These are phyloP conservation scores for Akebia trifoliata DNA, from an alignment of 164 flowering plant species.

Conservation along the genomic window DNA sequence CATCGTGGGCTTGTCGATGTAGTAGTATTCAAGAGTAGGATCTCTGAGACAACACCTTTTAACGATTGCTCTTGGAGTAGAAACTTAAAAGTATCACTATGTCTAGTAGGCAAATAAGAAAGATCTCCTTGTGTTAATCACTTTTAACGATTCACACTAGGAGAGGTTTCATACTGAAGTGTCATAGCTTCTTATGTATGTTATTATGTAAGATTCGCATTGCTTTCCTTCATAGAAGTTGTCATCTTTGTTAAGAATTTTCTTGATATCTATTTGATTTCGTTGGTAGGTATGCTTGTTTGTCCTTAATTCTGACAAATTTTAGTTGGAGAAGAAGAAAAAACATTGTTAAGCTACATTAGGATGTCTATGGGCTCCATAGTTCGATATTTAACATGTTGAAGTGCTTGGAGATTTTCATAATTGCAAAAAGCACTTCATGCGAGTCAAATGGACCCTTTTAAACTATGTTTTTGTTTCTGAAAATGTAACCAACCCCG, in stretches of 20 bases:
- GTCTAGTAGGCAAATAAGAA: slow-evolving; percentile 10
- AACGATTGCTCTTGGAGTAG: slow-evolving; percentile 41
- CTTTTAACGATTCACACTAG: slow-evolving; percentile 35
- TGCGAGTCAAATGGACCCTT: too few species aligned
- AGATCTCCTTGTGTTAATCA: slow-evolving; percentile 23
- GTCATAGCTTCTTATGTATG: slow-evolving; percentile 7
- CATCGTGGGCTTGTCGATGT: not conserved
- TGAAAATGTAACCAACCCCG: too few species aligned
- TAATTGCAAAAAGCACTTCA: too few species aligned
- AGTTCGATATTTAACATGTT: too few species aligned
- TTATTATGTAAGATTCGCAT: not conserved
- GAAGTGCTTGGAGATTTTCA: too few species aligned
- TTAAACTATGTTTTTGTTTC: too few species aligned
- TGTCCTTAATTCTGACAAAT: not conserved
- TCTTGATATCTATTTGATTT: slow-evolving; percentile 5
- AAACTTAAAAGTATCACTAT: slow-evolving; percentile 2
- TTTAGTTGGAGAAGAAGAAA: not conserved
- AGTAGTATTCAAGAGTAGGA: not conserved
- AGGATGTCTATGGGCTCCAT: too few species aligned
- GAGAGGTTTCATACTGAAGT: slow-evolving; percentile 14
- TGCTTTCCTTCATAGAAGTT: not conserved
- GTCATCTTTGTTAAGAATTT: too few species aligned
- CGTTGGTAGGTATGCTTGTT: not conserved
- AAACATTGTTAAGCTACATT: not conserved
- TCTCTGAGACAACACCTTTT: slow-evolving; percentile 60